A percentile compares a stretch with the other conserved stretches of the same genome.
phyloP scores from a whole-genome alignment of 768 basidiomycete species.

The Trichaptum fuscoviolaceum region DNA sequence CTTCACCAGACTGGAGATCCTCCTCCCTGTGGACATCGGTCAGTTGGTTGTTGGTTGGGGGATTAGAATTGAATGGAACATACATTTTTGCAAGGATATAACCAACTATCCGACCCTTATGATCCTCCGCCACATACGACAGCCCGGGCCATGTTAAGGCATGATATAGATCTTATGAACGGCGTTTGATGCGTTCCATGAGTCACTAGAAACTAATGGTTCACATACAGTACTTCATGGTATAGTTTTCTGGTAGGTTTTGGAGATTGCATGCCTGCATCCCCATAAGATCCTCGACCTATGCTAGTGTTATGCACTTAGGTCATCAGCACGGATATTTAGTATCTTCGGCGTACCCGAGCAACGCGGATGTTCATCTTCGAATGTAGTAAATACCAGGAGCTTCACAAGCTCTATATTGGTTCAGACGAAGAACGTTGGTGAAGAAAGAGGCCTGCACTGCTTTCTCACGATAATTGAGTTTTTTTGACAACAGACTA shows the following conservation, averaged over 20 bases:
- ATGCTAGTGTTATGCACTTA: conserved; percentile 16
- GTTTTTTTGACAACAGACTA: too few species aligned
- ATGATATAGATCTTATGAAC: conserved; percentile 73
- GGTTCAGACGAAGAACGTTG: background rate
- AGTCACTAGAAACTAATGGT: background rate
- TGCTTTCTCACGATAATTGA: background rate
- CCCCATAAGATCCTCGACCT: conserved; percentile 84
- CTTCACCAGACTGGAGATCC: conserved; percentile 50
- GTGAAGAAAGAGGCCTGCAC: background rate
- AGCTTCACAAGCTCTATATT: background rate
- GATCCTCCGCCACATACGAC: conserved; percentile 89
- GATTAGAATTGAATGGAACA: conserved; percentile 17
- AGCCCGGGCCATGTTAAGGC: conserved; percentile 89
- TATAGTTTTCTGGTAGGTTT: conserved; percentile 91
- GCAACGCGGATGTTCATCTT: conserved; percentile 44
- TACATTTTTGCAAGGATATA: conserved; percentile 97
- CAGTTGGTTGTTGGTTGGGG: background rate
- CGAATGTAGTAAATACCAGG: background rate
- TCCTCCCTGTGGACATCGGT: conserved; percentile 49
- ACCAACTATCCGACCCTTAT: conserved; percentile 84
- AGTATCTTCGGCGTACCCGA: conserved; percentile 20
- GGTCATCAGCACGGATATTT: background rate
- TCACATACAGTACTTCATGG: conserved; percentile 67
- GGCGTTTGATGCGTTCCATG: background rate
- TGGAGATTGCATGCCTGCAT: conserved; percentile 95